A percentile compares a stretch with the other conserved stretches of the same genome.
These are phyloP conservation scores for Bassia scoparia DNA, from an alignment of 148 eudicot species.

Conservation along the genomic window DNA sequence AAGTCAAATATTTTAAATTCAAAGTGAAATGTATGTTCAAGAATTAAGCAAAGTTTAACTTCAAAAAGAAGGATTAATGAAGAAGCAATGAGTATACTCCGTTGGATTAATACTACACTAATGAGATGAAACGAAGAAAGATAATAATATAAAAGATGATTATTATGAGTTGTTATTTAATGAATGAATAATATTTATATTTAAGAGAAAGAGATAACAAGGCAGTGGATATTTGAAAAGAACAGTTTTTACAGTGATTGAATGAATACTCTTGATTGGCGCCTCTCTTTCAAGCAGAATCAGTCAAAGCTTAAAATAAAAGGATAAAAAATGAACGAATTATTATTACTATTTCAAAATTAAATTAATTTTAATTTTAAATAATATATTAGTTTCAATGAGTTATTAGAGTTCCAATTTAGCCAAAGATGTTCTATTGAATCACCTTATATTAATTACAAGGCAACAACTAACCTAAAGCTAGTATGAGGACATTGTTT, in stretches of 20 bases:
- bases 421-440: too few relatives aligned
- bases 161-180: conserved; percentile 13
- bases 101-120: conserved; percentile 4
- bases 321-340: too few relatives aligned
- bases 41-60: conserved; percentile 20
- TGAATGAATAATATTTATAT: conserved; percentile 16
- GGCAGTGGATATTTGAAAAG: background rate
- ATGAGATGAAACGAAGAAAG: conserved; percentile 15
- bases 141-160: conserved; percentile 27
- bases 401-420: too few relatives aligned
- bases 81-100: too few relatives aligned
- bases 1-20: conserved; percentile 1
- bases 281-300: conserved; percentile 51
- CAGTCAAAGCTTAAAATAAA: conserved; percentile 49
- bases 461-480: conserved; percentile 31
- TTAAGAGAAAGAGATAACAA: background rate
- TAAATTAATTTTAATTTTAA: background rate
- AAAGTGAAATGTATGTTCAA: conserved; percentile 17
- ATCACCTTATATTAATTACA: too few relatives aligned
- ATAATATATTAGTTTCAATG: background rate
- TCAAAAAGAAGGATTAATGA: too few relatives aligned
- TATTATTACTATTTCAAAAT: too few relatives aligned
- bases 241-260: background rate
- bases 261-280: conserved; percentile 32
- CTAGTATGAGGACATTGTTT: conserved; percentile 28